Conservation (phyloP, 306 rosid species). For the Prunus armeniaca region DNA sequence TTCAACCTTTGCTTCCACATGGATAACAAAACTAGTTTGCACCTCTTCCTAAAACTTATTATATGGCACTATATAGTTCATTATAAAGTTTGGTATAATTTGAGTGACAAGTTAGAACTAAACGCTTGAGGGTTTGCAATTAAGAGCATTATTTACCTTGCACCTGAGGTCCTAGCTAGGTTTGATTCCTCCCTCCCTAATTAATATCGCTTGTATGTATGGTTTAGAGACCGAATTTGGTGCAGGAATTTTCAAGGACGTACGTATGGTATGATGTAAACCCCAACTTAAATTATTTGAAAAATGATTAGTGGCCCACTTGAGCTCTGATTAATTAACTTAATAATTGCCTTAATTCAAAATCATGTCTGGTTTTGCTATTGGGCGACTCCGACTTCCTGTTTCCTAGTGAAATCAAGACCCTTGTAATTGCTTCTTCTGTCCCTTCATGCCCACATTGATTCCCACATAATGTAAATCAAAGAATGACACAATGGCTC, state of each 20-base stretch:
- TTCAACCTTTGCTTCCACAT: no score
- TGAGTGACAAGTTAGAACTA: no score
- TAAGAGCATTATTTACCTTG: no score
- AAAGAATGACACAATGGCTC: conserved; percentile 11
- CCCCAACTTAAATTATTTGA: background rate
- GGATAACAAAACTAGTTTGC: no score
- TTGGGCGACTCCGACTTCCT: conserved; percentile 19
- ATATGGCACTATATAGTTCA: no score
- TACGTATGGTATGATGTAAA: conserved; percentile 15
- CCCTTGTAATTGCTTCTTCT: conserved; percentile 40
- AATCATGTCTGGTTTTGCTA: conserved; percentile 17
- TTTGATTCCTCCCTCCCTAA: no score
- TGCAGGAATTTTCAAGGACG: background rate
- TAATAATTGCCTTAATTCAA: conserved; percentile 1
- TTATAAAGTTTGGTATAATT: no score
- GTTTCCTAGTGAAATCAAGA: conserved; percentile 39
- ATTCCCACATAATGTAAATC: conserved; percentile 36
- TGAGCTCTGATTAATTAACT: background rate
- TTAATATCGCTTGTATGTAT: no score
- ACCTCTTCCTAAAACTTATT: no score
- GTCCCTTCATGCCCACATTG: conserved; percentile 37
- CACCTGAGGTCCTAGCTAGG: no score
- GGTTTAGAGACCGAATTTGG: no score
- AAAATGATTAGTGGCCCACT: conserved; percentile 17
- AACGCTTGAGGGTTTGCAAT: no score